Evolutionary conservation across 768 basidiomycete species (phyloP).

Genomic region (Kwoniella newhampshirensis): DNA sequence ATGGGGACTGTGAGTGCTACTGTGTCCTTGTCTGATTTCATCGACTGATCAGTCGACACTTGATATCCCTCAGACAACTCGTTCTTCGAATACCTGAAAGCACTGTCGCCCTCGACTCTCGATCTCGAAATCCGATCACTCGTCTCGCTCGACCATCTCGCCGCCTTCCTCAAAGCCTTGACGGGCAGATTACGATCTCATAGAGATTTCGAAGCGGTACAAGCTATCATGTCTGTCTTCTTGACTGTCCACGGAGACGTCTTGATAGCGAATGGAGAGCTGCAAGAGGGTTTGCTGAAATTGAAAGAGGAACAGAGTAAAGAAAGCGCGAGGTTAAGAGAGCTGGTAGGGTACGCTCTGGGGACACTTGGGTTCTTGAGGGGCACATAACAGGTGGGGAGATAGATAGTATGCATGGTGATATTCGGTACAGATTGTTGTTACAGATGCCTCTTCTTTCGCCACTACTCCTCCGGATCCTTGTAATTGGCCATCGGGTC

Average conservation of each 20-base stretch:
- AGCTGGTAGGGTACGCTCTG: slow-evolving; percentile 52
- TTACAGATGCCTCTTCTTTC: not conserved
- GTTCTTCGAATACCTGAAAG: slow-evolving; percentile 81
- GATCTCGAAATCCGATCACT: slow-evolving; percentile 88
- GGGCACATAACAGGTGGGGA: slow-evolving; percentile 13
- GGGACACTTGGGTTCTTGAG: slow-evolving; percentile 54
- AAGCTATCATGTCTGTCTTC: slow-evolving; percentile 81
- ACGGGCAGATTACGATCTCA: slow-evolving; percentile 70
- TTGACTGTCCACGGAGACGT: slow-evolving; percentile 80
- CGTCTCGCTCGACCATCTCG: slow-evolving; percentile 64
- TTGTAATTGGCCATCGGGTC: slow-evolving; percentile 94
- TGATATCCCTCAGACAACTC: slow-evolving; percentile 61
- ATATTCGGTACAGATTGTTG: not conserved
- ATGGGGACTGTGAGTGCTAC: slow-evolving; percentile 67
- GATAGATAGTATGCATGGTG: not conserved
- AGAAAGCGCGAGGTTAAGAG: slow-evolving; percentile 71
- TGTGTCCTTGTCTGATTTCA: not conserved
- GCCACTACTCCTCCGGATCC: slow-evolving; percentile 56
- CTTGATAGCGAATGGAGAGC: slow-evolving; percentile 67
- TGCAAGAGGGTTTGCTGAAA: slow-evolving; percentile 61
- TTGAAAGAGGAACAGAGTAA: slow-evolving; percentile 67
- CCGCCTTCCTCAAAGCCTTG: slow-evolving; percentile 71
- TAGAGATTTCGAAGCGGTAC: slow-evolving; percentile 92
- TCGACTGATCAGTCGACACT: not conserved
- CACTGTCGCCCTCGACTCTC: slow-evolving; percentile 81